Evolutionary conservation across 306 rosid genomes (phyloP).

Genomic region (Prunus armeniaca): DNA sequence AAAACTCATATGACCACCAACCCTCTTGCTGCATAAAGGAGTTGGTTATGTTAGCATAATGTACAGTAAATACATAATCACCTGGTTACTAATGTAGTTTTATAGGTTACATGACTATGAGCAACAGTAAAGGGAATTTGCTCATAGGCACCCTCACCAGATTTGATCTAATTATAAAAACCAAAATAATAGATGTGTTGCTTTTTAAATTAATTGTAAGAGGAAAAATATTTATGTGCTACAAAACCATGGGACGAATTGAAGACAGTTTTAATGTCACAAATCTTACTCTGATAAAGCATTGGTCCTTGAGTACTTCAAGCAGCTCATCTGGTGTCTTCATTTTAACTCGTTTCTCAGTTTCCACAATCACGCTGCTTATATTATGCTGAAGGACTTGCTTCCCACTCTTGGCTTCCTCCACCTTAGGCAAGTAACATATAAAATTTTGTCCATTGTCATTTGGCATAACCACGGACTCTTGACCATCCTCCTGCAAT

Average conservation of each 20-base stretch:
- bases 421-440: constrained; percentile 88
- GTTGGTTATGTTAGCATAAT: background rate
- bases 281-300: constrained; percentile 70
- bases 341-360: constrained; percentile 69
- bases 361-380: constrained; percentile 83
- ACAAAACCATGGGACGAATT: background rate
- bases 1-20: constrained; percentile 98
- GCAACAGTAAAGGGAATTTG: constrained; percentile 1
- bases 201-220: background rate
- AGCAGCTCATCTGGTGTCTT: constrained; percentile 97
- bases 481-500: constrained; percentile 81
- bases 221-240: background rate
- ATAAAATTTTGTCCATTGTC: constrained; percentile 66
- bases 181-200: background rate
- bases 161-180: background rate
- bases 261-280: constrained; percentile 14
- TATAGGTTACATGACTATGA: background rate
- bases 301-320: constrained; percentile 70
- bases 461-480: constrained; percentile 69
- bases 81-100: background rate
- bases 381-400: constrained; percentile 58
- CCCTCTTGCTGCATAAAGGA: constrained; percentile 85
- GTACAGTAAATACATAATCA: background rate
- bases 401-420: constrained; percentile 66
- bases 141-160: background rate